Evolutionary conservation across 768 basidiomycete genomes (phyloP).

Genomic region (Dioszegia hungarica): DNA sequence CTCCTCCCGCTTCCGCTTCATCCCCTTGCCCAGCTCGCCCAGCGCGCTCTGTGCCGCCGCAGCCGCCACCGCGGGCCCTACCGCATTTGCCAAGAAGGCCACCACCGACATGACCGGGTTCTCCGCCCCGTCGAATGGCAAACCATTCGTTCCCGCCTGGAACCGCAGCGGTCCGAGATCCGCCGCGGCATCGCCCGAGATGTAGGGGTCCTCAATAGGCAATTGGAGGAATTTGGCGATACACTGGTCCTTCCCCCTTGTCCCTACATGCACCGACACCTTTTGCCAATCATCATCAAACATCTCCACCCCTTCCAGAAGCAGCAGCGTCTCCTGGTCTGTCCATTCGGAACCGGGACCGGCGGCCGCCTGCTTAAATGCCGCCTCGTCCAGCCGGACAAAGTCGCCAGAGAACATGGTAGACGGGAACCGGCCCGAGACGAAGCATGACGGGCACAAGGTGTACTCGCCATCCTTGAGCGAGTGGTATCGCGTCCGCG

Average conservation of each 20-base stretch:
- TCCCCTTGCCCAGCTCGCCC: slow-evolving; percentile 68
- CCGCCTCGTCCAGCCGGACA: slow-evolving; percentile 54
- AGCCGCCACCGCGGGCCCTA: slow-evolving; percentile 81
- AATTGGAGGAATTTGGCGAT: slow-evolving; percentile 90
- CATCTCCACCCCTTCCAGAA: slow-evolving; percentile 98
- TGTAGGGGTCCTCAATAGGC: slow-evolving; percentile 92
- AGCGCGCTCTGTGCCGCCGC: slow-evolving; percentile 89
- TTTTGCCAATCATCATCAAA: slow-evolving; percentile 94
- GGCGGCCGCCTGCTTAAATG: slow-evolving; percentile 51
- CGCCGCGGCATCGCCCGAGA: slow-evolving; percentile 54
- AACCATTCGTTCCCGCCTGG: slow-evolving; percentile 50
- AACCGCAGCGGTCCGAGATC: slow-evolving; percentile 43
- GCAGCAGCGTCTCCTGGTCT: slow-evolving; percentile 78
- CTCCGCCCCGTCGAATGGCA: slow-evolving; percentile 91
- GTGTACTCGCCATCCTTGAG: slow-evolving; percentile 88
- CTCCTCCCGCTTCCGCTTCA: slow-evolving; percentile 48
- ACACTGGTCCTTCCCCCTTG: slow-evolving; percentile 87
- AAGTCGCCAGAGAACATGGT: slow-evolving; percentile 97
- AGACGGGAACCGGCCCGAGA: slow-evolving; percentile 93
- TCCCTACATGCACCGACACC: slow-evolving; percentile 88
- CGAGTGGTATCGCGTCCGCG: slow-evolving; percentile 79
- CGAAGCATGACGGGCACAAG: slow-evolving; percentile 86
- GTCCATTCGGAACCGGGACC: slow-evolving; percentile 63
- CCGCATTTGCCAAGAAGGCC: slow-evolving; percentile 82
- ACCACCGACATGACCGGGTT: slow-evolving; percentile 99